Evolutionary conservation across 164 flowering plant genomes (phyloP), one percentile per base, ranked within the genome.

Genomic region (Sextonia rubra): DNA sequence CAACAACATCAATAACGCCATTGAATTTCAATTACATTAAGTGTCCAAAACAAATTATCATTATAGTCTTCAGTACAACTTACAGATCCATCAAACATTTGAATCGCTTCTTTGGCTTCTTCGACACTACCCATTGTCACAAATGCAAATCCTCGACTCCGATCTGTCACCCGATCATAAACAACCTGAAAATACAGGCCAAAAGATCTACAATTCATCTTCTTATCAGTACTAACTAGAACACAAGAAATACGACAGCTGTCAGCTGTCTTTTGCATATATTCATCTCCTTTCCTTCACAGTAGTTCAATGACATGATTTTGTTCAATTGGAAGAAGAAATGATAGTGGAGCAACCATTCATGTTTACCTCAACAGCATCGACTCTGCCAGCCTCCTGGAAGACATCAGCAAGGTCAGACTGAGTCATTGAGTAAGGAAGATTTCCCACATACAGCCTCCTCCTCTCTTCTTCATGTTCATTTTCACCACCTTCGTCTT

Each of bases 81-180:
- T 85, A 94, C 99, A 79, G 97, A 82, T 77, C 96, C 94, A 78
- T 87, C 82, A 69, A 89, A 90, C 89, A 89, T 79, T 60, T 87
- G 78, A 69, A 93, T 91, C 6, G 99, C 98, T 70, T 87, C 85
- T 73, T 84, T 80, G 49, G 97, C 99, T 55, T 91, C 93, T 71
- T 87, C 86, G n/a, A 77, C 76, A 73, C 80, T 89, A 1, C 81
- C 90, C 99, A 95, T 93, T 9, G 90, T 85, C 29, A 95, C 91
- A 79, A 95, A 95, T 18, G 81, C 96, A 75, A 95, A 95, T 11
- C 98, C 98, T 63, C 98, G 81, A 81, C 98, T 94, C 79, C 98
- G 86, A 75, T 86, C 94, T 1, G 98, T 92, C 25, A 89, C 89
- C 76, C 87, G 79, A 77, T 90, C 92, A 73, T 90, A 91, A 18